Evolutionary conservation across 2,329 filamentous ascomycete genomes (phyloP).

Genomic region (Pseudogymnoascus sp.): DNA sequence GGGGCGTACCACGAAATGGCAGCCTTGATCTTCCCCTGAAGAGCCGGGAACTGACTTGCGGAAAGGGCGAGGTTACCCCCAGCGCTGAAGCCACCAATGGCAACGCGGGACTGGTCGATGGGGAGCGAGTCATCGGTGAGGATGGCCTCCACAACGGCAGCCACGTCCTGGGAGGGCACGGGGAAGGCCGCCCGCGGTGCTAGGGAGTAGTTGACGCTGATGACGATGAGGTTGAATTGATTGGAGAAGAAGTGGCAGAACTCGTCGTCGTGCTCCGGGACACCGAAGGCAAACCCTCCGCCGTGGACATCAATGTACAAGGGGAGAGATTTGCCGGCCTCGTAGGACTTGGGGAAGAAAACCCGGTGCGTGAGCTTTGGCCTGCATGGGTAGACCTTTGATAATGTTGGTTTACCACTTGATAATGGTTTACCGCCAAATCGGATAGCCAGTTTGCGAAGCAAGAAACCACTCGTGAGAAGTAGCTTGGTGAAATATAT

Average conservation of each 20-base stretch:
- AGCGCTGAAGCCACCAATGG: constrained; percentile 41
- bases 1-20: constrained; percentile 37
- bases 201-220: constrained; percentile 42
- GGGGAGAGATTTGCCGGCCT: constrained; percentile 28
- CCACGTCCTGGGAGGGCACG: constrained; percentile 35
- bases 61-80: constrained; percentile 41
- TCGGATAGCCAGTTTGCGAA: not conserved
- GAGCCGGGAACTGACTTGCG: constrained; percentile 31
- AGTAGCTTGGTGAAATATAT: constrained; percentile 3
- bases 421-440: constrained; percentile 10
- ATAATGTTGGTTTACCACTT: constrained; percentile 17
- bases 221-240: constrained; percentile 33
- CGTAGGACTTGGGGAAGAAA: constrained; percentile 33
- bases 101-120: constrained; percentile 35
- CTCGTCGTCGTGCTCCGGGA: constrained; percentile 36
- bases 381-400: constrained; percentile 24
- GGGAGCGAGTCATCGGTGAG: constrained; percentile 37
- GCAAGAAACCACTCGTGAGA: not conserved
- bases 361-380: constrained; percentile 25
- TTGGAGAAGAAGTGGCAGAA: constrained; percentile 38
- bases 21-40: constrained; percentile 29
- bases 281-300: constrained; percentile 39
- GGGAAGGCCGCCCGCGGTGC: constrained; percentile 39
- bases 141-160: constrained; percentile 33
- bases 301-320: constrained; percentile 43